phyloP scores from a whole-genome alignment of 495 filamentous ascomycete genomes.

The Podospora conica region DNA sequence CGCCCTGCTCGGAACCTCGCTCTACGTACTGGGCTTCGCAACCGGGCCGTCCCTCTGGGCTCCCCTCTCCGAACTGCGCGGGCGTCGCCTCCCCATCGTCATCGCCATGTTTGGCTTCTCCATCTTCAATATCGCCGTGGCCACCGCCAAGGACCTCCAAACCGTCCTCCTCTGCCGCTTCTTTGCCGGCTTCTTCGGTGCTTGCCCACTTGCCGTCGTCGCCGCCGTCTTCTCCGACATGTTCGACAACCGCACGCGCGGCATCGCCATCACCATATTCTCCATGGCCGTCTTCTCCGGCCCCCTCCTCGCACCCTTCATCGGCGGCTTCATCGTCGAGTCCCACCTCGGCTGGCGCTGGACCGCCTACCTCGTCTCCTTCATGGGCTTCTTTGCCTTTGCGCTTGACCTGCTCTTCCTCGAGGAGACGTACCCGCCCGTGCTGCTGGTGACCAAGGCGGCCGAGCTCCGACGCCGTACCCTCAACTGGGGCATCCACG shows the following conservation, averaged over 20 bases:
- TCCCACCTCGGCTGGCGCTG: conserved; percentile 75
- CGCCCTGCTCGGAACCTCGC: conserved; percentile 57
- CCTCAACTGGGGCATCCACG: conserved; percentile 89
- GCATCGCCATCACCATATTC: conserved; percentile 76
- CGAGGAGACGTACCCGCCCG: conserved; percentile 76
- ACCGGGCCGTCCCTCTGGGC: conserved; percentile 60
- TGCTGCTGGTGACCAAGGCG: conserved; percentile 73
- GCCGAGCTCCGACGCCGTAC: conserved; percentile 71
- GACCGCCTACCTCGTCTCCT: conserved; percentile 66
- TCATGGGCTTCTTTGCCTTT: conserved; percentile 76
- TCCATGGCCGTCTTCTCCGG: conserved; percentile 79
- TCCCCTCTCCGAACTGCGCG: conserved; percentile 73
- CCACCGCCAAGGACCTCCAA: conserved; percentile 71
- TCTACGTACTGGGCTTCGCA: conserved; percentile 69
- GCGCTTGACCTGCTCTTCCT: conserved; percentile 65
- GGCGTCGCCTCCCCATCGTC: conserved; percentile 65
- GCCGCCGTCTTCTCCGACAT: conserved; percentile 86
- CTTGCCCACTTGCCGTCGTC: conserved; percentile 75
- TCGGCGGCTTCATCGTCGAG: conserved; percentile 76
- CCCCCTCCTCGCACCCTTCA: conserved; percentile 71
- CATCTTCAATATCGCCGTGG: conserved; percentile 67
- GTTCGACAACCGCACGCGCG: conserved; percentile 72
- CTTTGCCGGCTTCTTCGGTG: conserved; percentile 70
- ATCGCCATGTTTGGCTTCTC: conserved; percentile 72
- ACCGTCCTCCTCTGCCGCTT: conserved; percentile 79